A percentile compares a stretch with the other conserved stretches of the same genome.
Evolutionary conservation across 2,329 filamentous ascomycete genomes (phyloP).

Genomic region (Neobulgaria alba): DNA sequence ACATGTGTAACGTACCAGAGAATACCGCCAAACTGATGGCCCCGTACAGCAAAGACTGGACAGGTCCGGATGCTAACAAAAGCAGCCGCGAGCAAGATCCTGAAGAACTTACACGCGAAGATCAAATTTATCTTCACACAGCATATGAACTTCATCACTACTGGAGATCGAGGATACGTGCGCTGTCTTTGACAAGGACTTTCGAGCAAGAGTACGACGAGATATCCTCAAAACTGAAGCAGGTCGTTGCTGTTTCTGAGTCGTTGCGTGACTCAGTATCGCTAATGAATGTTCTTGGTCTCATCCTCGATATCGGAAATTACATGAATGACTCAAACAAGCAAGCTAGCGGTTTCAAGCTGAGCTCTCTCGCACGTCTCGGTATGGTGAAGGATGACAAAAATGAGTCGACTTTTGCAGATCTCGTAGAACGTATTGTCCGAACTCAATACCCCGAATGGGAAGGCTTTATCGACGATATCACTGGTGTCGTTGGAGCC

Average conservation of each 20-base stretch:
- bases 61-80: conserved; percentile 70
- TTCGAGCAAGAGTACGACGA: conserved; percentile 90
- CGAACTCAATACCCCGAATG: conserved; percentile 94
- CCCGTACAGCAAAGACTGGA: conserved; percentile 95
- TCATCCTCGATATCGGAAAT: conserved; percentile 97
- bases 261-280: conserved; percentile 84
- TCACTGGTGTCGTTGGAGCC: conserved; percentile 63
- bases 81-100: conserved; percentile 81
- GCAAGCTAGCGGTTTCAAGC: conserved; percentile 95
- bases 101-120: conserved; percentile 79
- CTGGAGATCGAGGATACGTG: conserved; percentile 96
- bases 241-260: conserved; percentile 83
- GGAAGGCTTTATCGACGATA: conserved; percentile 82
- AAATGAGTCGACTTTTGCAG: conserved; percentile 92
- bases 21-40: conserved; percentile 87
- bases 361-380: conserved; percentile 83
- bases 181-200: conserved; percentile 72
- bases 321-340: conserved; percentile 99
- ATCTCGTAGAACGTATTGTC: conserved; percentile 92
- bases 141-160: conserved; percentile 94
- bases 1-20: conserved; percentile 85
- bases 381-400: conserved; percentile 99
- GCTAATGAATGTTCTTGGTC: conserved; percentile 88
- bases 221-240: conserved; percentile 72
- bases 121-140: conserved; percentile 90